Evolutionary conservation across 139 green algal species (phyloP), one percentile per base, ranked within the genome.

Genomic region (Mychonastes homosphaera): DNA sequence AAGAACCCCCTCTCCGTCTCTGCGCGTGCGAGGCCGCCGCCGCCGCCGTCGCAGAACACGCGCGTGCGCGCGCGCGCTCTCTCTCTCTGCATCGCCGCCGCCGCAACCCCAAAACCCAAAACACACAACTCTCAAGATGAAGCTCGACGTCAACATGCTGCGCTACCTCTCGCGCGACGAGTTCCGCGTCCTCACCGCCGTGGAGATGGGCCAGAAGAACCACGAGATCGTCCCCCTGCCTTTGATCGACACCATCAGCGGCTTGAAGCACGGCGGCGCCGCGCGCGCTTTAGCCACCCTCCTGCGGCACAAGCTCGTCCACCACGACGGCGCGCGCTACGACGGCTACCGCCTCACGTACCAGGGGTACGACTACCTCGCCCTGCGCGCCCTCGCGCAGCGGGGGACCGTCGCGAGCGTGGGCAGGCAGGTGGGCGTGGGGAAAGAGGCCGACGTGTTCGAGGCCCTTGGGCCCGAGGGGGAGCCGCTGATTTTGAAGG

Each of bases 121-220:
- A n/a, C n/a, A n/a, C n/a, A n/a, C n/a, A n/a, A n/a, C n/a, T n/a
- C n/a, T n/a, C n/a, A n/a, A n/a, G n/a, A 98, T 99, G 93, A 98
- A 98, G 73, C 72, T 99, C 24, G 93, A 98, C 74, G 86, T 90
- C 0, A 97, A 96, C 41, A 81, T 81, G 27, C 77, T 99, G 52
- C 87, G 91, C 0, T 96, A 98, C 71, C 58, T 99, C 4, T 75
- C 72, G 2, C 88, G 82, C 44, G 93, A 99, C 53, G 90, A 98
- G n/a, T 97, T 90, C 32, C 69, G 93, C 3, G 79, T 90, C 19
- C 77, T 99, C 10, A 94, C 86, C 4, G 85, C 93, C 1, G 83
- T 98, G 21, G 93, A 99, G 67, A 92, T 98, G 79, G 93, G 93
- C 15, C 89, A 97, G 70, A 91, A 90, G 54, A 99, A 98, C 53